phyloP scores from a whole-genome alignment of 2,329 filamentous ascomycete genomes.

The Alternaria ethzedia region DNA sequence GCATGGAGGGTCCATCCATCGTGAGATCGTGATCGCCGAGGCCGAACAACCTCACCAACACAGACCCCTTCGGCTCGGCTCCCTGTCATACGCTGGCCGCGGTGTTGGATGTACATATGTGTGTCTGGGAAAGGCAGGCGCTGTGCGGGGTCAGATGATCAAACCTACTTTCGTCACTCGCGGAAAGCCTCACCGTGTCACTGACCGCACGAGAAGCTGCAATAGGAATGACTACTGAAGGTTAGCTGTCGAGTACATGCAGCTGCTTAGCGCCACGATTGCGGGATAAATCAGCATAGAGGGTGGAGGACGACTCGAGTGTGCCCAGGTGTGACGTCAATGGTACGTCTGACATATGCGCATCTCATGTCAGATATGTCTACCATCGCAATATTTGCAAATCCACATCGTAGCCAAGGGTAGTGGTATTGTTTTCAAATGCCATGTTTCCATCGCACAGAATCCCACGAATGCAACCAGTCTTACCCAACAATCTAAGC shows the following conservation, averaged over 20 bases:
- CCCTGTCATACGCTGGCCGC: neutral
- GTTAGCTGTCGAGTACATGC: neutral
- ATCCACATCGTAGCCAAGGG: neutral
- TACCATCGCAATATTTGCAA: neutral
- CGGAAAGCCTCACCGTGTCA: constrained; percentile 1
- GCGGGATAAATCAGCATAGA: neutral
- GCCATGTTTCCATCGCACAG: neutral
- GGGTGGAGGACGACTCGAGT: neutral
- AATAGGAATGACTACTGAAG: constrained; percentile 1
- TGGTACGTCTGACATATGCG: constrained; percentile 2
- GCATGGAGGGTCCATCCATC: constrained; percentile 8
- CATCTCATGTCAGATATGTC: neutral
- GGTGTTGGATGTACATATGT: neutral
- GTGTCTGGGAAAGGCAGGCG: constrained; percentile 1
- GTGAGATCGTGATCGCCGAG: constrained; percentile 6
- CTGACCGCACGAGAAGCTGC: neutral
- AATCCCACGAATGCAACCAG: neutral
- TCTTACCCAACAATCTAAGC: neutral
- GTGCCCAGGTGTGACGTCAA: constrained; percentile 20
- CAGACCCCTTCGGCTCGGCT: neutral
- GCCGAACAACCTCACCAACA: constrained; percentile 1
- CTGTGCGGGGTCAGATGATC: constrained; percentile 3
- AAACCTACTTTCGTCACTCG: constrained; percentile 1
- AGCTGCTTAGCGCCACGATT: neutral
- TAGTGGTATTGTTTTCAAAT: constrained; percentile 4